Conservation (phyloP, 2,329 filamentous ascomycete genomes). For the Byssochlamys sp. region DNA sequence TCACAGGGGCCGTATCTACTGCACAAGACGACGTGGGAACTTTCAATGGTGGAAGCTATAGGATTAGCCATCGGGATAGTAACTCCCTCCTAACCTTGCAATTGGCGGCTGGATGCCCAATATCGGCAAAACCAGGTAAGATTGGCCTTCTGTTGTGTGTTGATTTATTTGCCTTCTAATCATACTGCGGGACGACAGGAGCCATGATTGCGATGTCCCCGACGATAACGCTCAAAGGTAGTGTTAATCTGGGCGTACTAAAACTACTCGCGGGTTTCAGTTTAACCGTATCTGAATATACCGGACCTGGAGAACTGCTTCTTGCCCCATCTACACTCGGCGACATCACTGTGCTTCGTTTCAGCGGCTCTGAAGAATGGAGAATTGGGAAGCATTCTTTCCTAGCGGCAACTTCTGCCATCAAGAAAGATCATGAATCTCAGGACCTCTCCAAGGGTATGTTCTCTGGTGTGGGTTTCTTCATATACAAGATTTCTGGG, state of each 20-base stretch:
- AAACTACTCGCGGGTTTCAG: conserved; percentile 80
- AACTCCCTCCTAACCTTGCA: conserved; percentile 89
- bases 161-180: no score
- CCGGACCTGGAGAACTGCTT: conserved; percentile 81
- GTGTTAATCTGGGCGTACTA: conserved; percentile 77
- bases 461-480: conserved; percentile 86
- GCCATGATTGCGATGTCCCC: conserved; percentile 93
- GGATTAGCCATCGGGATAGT: conserved; percentile 82
- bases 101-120: conserved; percentile 76
- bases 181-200: conserved; percentile 36
- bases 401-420: conserved; percentile 73
- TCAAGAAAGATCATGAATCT: conserved; percentile 76
- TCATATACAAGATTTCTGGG: conserved; percentile 77
- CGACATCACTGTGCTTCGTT: conserved; percentile 70
- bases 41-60: conserved; percentile 90
- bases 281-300: conserved; percentile 67
- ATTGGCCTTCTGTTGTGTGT: not conserved
- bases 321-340: conserved; percentile 71
- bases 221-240: conserved; percentile 71
- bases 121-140: conserved; percentile 66
- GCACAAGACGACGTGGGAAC: conserved; percentile 79
- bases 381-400: conserved; percentile 78
- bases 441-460: conserved; percentile 82
- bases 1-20: conserved; percentile 54
- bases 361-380: conserved; percentile 62